Evolutionary conservation across 2,329 filamentous ascomycete species (phyloP).

Genomic region (Apiospora malaysiana): DNA sequence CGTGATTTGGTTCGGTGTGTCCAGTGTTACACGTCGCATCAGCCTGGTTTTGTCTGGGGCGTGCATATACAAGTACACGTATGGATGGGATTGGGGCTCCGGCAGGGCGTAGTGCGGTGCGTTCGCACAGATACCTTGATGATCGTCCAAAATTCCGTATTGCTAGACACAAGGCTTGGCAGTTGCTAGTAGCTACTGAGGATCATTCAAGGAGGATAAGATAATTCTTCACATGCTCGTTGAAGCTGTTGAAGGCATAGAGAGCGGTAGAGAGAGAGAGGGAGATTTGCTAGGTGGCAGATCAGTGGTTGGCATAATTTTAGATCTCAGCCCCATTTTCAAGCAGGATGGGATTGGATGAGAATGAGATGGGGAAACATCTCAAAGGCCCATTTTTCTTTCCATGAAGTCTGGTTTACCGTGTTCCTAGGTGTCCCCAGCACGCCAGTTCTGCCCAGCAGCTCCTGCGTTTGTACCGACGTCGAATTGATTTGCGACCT

Average conservation of each 20-base stretch:
- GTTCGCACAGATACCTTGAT: not conserved
- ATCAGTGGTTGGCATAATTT: slow-evolving; percentile 13
- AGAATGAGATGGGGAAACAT: slow-evolving; percentile 2
- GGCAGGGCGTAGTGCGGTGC: not conserved
- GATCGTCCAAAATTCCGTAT: not conserved
- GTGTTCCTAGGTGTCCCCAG: not conserved
- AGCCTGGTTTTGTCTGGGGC: slow-evolving; percentile 5
- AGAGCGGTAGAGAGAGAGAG: not conserved
- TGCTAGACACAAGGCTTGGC: not conserved
- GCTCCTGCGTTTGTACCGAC: not conserved
- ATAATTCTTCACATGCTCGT: not conserved
- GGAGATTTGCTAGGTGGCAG: slow-evolving; percentile 3
- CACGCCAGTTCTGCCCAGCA: not conserved
- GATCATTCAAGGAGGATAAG: too few relatives aligned
- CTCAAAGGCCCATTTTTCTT: not conserved
- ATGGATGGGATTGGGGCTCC: slow-evolving; percentile 10
- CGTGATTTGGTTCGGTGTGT: slow-evolving; percentile 3
- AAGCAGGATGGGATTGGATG: not conserved
- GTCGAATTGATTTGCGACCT: not conserved
- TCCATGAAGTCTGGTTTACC: slow-evolving; percentile 10
- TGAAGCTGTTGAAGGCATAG: not conserved
- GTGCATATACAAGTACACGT: not conserved
- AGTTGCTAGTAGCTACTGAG: not conserved
- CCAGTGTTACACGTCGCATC: not conserved
- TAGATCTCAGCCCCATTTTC: slow-evolving; percentile 14